Evolutionary conservation across 495 filamentous ascomycete species (phyloP), one percentile per base, ranked within the genome.

Genomic region (Massariosphaeria phaeospora): DNA sequence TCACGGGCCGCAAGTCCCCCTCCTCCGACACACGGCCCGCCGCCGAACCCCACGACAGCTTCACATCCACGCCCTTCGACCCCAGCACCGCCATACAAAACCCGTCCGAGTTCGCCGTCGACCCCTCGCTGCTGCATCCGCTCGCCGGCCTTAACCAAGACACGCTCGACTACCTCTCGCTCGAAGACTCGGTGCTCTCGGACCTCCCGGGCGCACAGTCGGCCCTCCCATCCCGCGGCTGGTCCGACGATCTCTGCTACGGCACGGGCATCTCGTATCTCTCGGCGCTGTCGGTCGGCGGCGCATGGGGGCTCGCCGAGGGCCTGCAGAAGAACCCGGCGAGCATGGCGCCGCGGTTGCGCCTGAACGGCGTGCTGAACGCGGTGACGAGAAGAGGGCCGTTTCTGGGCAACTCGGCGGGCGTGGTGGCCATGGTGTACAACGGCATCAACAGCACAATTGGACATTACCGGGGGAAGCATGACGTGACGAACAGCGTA

Each of bases 161-260:
- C 45, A 85, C 85, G 7, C 83, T 98, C 56, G 91, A 96, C 61
- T 97, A 97, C 73, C 79, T 98, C 40, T 80, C 84, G 40, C 85
- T 98, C 67, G 93, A 97, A 75, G 93, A 97, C 63, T 85, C 88
- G 21, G 78, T 84, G 10, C 84, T 97, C 38, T 91, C 89, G 31
- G 78, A 91, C 64, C 79, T 95, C n/a, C 88, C 93, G 44, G 91
- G 90, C 64, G 76, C 81, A 34, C 85, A 85, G 52, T 89, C 90
- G 12, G 84, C 88, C 30, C 79, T 98, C 29, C 94, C 94, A 3
- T 95, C 90, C 24, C 84, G 94, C 67, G 93, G 93, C 62, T 98
- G 94, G 83, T 93, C 88, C 44, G 93, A 98, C 68, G 93, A 98
- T 70, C 82, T 98, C 43, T 97, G 93, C 72, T 98, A 98, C 67